Evolutionary conservation across 371 early-diverging fungal species (phyloP), one percentile per base, ranked within the genome.

Genomic region (Saksenaea vasiformis): DNA sequence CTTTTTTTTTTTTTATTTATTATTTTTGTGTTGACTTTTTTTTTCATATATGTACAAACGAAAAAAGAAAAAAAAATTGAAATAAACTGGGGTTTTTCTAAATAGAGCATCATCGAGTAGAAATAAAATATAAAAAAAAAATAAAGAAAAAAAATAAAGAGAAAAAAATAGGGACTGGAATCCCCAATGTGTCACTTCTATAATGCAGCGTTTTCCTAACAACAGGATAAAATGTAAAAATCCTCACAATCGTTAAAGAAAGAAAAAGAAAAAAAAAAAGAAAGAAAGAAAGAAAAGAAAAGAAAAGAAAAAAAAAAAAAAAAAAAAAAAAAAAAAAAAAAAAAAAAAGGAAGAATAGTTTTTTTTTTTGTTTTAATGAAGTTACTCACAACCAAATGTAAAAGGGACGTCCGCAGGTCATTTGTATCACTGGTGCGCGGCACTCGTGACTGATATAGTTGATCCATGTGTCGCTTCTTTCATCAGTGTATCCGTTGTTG

Each of bases 21-120:
- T 56, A 3, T 5, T 19, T 28, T 38, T 22, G n/a, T n/a, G n/a
- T n/a, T n/a, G n/a, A n/a, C n/a, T n/a, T n/a, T n/a, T n/a, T n/a
- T n/a, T n/a, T n/a, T n/a, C n/a, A n/a, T n/a, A n/a, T 47, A 47
- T 47, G 51, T 47, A 47, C 51, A 47, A n/a, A 47, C 26, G 51
- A 47, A 47, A 47, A 22, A 22, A 17, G 22, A 47, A 19, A 19
- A 22, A 58, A 36, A 11, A 58, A 58, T 26, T 15, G 41, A 11
- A 44, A 15, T 1, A 22, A n/a, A 44, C 14, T 15, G n/a, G 4
- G 51, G 51, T 22, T 47, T 47, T 47, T 47, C 51, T 47, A 47
- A 47, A 22, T 47, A 47, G 51, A 26, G 22, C n/a, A 17, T 22
- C 17, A 17, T 22, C 22, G 5, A 47, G 22, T 10, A 47, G 5